phyloP scores from a whole-genome alignment of 345 rosid genomes.

The Barbarea vulgaris region DNA sequence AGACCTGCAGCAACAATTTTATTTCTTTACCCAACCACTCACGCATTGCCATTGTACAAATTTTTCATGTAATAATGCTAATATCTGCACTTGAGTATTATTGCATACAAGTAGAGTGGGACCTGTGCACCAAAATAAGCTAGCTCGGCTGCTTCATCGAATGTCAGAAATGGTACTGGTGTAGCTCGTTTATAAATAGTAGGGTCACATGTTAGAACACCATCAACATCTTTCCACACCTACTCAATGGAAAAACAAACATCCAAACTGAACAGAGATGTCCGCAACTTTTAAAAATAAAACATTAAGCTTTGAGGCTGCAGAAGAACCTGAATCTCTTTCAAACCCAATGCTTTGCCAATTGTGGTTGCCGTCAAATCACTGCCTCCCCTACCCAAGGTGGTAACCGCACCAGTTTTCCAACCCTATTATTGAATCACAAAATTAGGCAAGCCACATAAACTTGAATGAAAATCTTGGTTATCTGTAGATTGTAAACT shows the following conservation, averaged over 20 bases:
- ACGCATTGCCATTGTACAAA: not conserved
- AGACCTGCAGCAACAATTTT: constrained; percentile 55
- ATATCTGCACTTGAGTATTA: constrained; percentile 12
- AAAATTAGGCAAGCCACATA: constrained; percentile 5
- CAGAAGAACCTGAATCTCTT: constrained; percentile 85
- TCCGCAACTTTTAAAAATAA: not conserved
- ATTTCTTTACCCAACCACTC: not conserved
- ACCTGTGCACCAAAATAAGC: constrained; percentile 99
- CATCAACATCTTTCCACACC: constrained; percentile 99
- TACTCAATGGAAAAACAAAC: constrained; percentile 35
- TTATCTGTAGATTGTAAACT: constrained; percentile 12
- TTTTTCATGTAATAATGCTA: not conserved
- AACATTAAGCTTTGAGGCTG: constrained; percentile 4
- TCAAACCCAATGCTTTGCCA: constrained; percentile 90
- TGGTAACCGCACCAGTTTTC: constrained; percentile 91
- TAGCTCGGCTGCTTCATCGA: constrained; percentile 99
- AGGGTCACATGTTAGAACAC: constrained; percentile 98
- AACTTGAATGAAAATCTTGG: not conserved
- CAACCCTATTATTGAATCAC: constrained; percentile 63
- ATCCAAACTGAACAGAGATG: constrained; percentile 20
- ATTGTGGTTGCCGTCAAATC: constrained; percentile 98
- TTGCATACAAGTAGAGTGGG: constrained; percentile 19
- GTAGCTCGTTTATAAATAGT: constrained; percentile 70
- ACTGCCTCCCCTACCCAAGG: constrained; percentile 98
- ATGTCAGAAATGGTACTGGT: constrained; percentile 88